Evolutionary conservation across 768 basidiomycete genomes (phyloP), one percentile per base, ranked within the genome.

Genomic region (Gymnopilus junonius): DNA sequence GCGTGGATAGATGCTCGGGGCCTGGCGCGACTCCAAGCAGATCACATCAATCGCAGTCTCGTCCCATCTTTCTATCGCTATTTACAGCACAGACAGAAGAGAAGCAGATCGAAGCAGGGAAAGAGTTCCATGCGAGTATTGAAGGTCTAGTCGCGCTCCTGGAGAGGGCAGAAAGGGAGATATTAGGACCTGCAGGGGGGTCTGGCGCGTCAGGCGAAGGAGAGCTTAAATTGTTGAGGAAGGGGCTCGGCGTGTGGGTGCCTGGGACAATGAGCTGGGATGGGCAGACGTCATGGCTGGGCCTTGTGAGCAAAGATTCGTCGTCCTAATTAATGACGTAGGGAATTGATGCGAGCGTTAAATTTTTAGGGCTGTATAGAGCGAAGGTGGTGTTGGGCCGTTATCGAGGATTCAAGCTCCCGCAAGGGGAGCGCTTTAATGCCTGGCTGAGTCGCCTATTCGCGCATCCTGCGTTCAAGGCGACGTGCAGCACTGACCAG

Each of bases 1-100:
- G n/a, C n/a, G n/a, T n/a, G 7, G 8, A 4, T 64, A 92, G 90
- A 92, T 72, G 86, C 88, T 0, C 82, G 89, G 0, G 88, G 86
- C 3, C 80, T 91, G 20, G 81, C 87, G 15, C 85, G 88, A 15
- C 83, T 92, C 17, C 87, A 91, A 71, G 78, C 82, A 10, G 91
- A 92, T 73, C 85, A 88, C 67, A 79, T 90, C 72, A 87, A 83
- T 60, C 87, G 90, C 3, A 70, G 75, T 7, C 71, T 92, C 45
- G 81, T 93, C 3, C 90, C 91, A 7, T 81, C 88, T 0, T 93
- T 92, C 74, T 92, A 92, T 68, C 85, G 89, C 31, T 91, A 81
- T 67, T 81, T 93, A 27, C 90, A 92, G 87, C 89, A 0, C 91
- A 90, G 73, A 85, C 86, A 8, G 56, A 70, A 8, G 73, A 73